Percentiles rank a stretch among this genome's conserved stretches.
These are phyloP conservation scores for Saccharomycopsis selenospora DNA, from an alignment of 805 yeast genomes.

Conservation along the genomic window DNA sequence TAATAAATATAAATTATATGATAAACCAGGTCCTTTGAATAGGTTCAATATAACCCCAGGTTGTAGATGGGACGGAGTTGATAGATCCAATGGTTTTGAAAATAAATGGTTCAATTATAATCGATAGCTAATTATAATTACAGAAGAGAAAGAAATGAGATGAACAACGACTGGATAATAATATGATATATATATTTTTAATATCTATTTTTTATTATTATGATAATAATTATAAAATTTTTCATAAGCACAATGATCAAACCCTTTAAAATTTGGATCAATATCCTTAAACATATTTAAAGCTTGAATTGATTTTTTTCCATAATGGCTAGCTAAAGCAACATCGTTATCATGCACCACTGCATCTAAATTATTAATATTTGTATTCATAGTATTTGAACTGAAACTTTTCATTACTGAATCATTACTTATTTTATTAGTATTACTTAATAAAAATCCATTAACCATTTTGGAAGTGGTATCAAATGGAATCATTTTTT, in stretches of 20 bases:
- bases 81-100: slow-evolving; percentile 86
- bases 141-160: too few relatives aligned
- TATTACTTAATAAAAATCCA: not conserved
- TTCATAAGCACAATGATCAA: slow-evolving; percentile 42
- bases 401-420: slow-evolving; percentile 6
- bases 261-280: slow-evolving; percentile 53
- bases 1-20: slow-evolving; percentile 36
- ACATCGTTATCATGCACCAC: slow-evolving; percentile 27
- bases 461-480: slow-evolving; percentile 18
- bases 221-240: slow-evolving; percentile 28
- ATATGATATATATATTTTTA: too few relatives aligned
- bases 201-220: not conserved
- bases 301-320: slow-evolving; percentile 53
- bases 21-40: slow-evolving; percentile 47
- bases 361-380: slow-evolving; percentile 5
- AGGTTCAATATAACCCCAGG: slow-evolving; percentile 78
- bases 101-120: slow-evolving; percentile 40
- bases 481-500: slow-evolving; percentile 64
- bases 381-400: slow-evolving; percentile 4
- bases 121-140: not conserved
- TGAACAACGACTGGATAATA: too few relatives aligned
- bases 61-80: slow-evolving; percentile 85
- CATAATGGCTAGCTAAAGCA: slow-evolving; percentile 33
- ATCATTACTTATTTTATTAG: not conserved
- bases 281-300: slow-evolving; percentile 55